Conservation (phyloP, 139 green algal genomes). For the Trebouxia sp. region DNA sequence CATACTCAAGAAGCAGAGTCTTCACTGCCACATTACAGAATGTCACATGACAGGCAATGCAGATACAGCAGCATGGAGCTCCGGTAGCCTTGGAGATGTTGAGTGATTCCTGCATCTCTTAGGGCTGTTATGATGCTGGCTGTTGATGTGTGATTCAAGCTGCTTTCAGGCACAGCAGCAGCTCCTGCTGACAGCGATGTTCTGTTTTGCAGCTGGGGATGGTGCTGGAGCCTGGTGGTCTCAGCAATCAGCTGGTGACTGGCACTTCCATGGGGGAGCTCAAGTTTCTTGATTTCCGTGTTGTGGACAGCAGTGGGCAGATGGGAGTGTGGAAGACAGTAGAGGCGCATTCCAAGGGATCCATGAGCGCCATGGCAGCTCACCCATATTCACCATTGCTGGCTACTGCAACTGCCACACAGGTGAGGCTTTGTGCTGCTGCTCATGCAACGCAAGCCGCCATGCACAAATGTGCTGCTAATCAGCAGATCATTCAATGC, state of each 20-base stretch:
- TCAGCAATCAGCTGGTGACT: constrained; percentile 54
- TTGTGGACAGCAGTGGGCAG: constrained; percentile 29
- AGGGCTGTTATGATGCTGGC: too few relatives aligned
- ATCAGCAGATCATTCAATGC: too few relatives aligned
- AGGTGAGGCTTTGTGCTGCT: constrained; percentile 44
- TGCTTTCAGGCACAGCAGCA: too few relatives aligned
- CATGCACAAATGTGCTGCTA: too few relatives aligned
- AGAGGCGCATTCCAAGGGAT: constrained; percentile 72
- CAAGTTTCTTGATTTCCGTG: constrained; percentile 79
- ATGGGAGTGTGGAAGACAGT: constrained; percentile 61
- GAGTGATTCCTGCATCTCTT: too few relatives aligned
- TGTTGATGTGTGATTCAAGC: too few relatives aligned
- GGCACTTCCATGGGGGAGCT: constrained; percentile 66
- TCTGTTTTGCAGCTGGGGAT: constrained; percentile 50
- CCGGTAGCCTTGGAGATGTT: too few relatives aligned
- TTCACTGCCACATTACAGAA: too few relatives aligned
- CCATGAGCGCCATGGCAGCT: constrained; percentile 71
- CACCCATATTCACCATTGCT: constrained; percentile 83
- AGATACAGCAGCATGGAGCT: not conserved
- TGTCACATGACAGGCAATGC: too few relatives aligned
- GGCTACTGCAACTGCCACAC: constrained; percentile 67
- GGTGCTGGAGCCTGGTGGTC: constrained; percentile 66
- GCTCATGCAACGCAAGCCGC: too few relatives aligned
- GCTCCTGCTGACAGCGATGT: too few relatives aligned
- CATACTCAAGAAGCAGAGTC: too few relatives aligned